Evolutionary conservation across 306 rosid genomes (phyloP).

Genomic region (Sesbania bispinosa): DNA sequence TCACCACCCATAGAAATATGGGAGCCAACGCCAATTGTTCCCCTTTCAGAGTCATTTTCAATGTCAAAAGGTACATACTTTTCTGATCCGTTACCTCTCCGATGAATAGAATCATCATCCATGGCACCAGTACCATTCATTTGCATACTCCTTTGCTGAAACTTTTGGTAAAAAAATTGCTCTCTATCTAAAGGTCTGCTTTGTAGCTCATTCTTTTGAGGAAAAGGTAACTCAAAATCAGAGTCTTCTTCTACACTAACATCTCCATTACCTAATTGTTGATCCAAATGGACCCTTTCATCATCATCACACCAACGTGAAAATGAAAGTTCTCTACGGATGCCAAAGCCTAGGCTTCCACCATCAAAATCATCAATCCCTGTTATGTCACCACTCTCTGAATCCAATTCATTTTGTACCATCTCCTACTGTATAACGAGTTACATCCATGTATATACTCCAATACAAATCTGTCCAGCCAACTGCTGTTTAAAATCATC

Average conservation of each 20-base stretch:
- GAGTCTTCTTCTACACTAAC: slow-evolving; percentile 46
- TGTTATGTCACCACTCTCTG: slow-evolving; percentile 33
- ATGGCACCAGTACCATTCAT: slow-evolving; percentile 41
- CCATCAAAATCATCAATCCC: slow-evolving; percentile 26
- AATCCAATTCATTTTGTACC: slow-evolving; percentile 51
- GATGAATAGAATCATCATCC: slow-evolving; percentile 45
- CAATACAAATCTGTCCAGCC: slow-evolving; percentile 23
- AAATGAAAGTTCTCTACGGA: slow-evolving; percentile 66
- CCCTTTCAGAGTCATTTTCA: slow-evolving; percentile 49
- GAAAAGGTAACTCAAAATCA: slow-evolving; percentile 58
- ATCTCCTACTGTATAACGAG: slow-evolving; percentile 45
- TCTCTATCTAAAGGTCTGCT: slow-evolving; percentile 38
- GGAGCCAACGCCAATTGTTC: slow-evolving; percentile 29
- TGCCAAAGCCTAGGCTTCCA: slow-evolving; percentile 39
- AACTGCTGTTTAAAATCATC: slow-evolving; percentile 23
- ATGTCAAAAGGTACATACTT: slow-evolving; percentile 65
- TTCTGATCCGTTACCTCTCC: slow-evolving; percentile 46
- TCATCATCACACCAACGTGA: slow-evolving; percentile 68
- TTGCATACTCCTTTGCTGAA: slow-evolving; percentile 44
- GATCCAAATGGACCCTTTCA: slow-evolving; percentile 41
- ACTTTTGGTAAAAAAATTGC: slow-evolving; percentile 27
- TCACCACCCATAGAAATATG: slow-evolving; percentile 32
- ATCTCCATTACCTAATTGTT: slow-evolving; percentile 34
- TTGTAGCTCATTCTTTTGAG: slow-evolving; percentile 42
- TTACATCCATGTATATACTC: slow-evolving; percentile 35